phyloP scores from a whole-genome alignment of 305 asterid genomes.

The Solanum hybrid region DNA sequence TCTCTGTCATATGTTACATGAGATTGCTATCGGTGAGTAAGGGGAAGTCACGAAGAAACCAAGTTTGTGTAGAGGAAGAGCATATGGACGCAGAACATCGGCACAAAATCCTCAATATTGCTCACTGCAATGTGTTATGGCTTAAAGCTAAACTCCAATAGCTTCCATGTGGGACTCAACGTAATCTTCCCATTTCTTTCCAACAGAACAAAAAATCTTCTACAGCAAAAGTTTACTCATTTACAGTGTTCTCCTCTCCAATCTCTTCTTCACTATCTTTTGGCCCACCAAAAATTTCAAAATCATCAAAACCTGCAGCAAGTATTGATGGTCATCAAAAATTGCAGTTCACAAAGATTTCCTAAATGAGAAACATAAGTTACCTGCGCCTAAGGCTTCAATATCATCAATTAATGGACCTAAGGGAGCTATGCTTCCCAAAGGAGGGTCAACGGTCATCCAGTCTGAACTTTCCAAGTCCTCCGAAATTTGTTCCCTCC shows the following conservation, averaged over 20 bases:
- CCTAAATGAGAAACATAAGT: constrained; percentile 1
- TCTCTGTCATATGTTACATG: neutral
- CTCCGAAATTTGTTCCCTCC: constrained; percentile 35
- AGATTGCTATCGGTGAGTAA: neutral
- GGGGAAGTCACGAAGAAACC: neutral
- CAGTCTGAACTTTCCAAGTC: constrained; percentile 49
- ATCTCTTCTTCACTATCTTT: constrained; percentile 62
- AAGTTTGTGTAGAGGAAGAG: neutral
- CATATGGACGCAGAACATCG: neutral
- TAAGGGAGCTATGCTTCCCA: constrained; percentile 39
- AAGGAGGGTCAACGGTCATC: constrained; percentile 73
- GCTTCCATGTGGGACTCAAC: neutral
- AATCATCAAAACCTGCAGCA: constrained; percentile 68
- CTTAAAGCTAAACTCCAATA: neutral
- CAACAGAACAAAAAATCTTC: neutral
- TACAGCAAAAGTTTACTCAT: neutral
- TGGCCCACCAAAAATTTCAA: constrained; percentile 52
- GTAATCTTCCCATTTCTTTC: neutral
- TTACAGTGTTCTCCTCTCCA: constrained; percentile 28
- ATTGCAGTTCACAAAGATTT: neutral
- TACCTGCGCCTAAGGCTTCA: constrained; percentile 78
- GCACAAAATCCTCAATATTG: neutral
- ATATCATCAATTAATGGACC: constrained; percentile 56
- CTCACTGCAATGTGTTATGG: neutral
- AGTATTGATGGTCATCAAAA: neutral